Evolutionary conservation across 23 red algal species (phyloP).

Genomic region (Gracilariopsis chorda): DNA sequence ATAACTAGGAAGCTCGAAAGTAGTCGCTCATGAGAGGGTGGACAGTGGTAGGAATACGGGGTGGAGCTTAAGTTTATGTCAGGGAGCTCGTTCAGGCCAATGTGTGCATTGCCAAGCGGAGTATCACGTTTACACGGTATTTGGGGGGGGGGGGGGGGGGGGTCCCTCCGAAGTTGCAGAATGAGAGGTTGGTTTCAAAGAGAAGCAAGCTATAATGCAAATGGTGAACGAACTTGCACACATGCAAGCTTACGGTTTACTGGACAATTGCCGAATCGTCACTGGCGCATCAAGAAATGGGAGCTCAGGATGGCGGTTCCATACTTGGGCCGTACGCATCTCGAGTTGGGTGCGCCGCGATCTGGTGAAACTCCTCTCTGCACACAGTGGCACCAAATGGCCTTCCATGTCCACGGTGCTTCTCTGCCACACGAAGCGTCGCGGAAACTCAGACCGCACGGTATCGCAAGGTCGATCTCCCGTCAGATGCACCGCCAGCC

Average conservation of each 20-base stretch:
- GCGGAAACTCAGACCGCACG: background rate
- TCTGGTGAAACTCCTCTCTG: background rate
- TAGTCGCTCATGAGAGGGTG: background rate
- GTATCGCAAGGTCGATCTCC: background rate
- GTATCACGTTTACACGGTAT: too few relatives aligned
- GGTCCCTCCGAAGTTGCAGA: background rate
- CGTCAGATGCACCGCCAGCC: background rate
- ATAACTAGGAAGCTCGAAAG: background rate
- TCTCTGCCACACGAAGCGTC: background rate
- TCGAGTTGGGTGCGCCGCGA: background rate
- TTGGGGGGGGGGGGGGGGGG: too few relatives aligned
- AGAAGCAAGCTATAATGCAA: background rate
- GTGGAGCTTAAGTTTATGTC: too few relatives aligned
- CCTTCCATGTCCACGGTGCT: background rate
- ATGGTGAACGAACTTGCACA: background rate
- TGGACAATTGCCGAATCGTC: background rate
- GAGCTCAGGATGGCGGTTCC: background rate
- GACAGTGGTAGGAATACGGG: too few relatives aligned
- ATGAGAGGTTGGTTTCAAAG: background rate
- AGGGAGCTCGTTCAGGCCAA: too few relatives aligned
- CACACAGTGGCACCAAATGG: background rate
- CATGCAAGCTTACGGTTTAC: background rate
- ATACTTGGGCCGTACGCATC: background rate
- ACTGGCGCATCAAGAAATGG: background rate
- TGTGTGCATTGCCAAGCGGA: too few relatives aligned